phyloP scores from a whole-genome alignment of 192 early-diverging fungal species.

The Entomortierella beljakovae region DNA sequence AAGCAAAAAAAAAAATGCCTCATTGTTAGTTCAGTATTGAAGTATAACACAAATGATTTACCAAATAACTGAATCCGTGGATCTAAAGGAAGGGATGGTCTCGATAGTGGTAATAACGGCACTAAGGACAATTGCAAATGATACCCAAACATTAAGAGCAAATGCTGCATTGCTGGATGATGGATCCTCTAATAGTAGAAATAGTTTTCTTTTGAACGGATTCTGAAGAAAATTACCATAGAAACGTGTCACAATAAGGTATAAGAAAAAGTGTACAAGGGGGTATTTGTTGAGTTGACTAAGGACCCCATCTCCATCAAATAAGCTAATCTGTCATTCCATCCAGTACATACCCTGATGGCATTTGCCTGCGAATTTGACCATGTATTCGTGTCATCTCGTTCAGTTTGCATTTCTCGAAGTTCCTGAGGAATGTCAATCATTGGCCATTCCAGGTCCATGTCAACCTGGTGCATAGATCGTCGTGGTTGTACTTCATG shows the following conservation, averaged over 20 bases:
- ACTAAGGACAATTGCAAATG: slow-evolving; percentile 78
- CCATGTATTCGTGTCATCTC: slow-evolving; percentile 37
- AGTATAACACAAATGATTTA: slow-evolving; percentile 22
- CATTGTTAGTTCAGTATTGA: not conserved
- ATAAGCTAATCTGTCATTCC: not conserved
- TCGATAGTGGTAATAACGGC: slow-evolving; percentile 82
- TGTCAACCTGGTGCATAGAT: slow-evolving; percentile 47
- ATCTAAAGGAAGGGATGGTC: slow-evolving; percentile 81
- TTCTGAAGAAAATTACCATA: slow-evolving; percentile 15
- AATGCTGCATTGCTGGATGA: slow-evolving; percentile 79
- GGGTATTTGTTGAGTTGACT: not conserved
- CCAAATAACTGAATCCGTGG: slow-evolving; percentile 65
- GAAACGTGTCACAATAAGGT: slow-evolving; percentile 6
- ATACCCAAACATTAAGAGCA: slow-evolving; percentile 77
- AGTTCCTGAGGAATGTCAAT: slow-evolving; percentile 58
- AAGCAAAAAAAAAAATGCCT: not conserved
- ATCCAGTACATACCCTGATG: slow-evolving; percentile 43
- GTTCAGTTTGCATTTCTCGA: slow-evolving; percentile 31
- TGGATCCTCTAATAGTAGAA: slow-evolving; percentile 81
- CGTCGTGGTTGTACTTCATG: slow-evolving; percentile 32
- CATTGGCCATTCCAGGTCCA: slow-evolving; percentile 56
- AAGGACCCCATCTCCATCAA: too few species aligned
- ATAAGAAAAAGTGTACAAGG: not conserved
- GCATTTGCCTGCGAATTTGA: slow-evolving; percentile 60
- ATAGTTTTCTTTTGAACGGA: slow-evolving; percentile 68